Evolutionary conservation across 176 grass and related monocot species (phyloP), one percentile per base, ranked within the genome.

Genomic region (Carex kokanica): DNA sequence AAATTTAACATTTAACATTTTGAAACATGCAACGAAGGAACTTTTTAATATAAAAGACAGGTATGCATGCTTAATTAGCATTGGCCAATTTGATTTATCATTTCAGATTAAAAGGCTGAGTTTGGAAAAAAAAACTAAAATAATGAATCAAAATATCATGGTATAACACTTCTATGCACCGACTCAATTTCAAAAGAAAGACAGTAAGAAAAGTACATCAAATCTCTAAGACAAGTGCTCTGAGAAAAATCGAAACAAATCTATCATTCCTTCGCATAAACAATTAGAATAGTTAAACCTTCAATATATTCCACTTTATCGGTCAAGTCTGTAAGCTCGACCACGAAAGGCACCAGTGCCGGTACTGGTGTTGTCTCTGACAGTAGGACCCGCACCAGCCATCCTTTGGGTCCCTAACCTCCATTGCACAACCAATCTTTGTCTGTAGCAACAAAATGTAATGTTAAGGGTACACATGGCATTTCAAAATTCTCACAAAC

Each of bases 391-490:
- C 12, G 14, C 47, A 36, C 41, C 40, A 53, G 89, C 8, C 60
- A 90, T 92, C 27, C 83, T 73, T 88, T 93, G 97, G 41, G 43
- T 32, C 17, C 91, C 91, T 64, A 91, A 69, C 59, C 81, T 88
- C 85, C 88, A 92, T 66, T 75, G 87, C 86, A 87, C 78, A 89
- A 93, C 97, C 62, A 96, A 90, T 81, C 81, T 88, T 81, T 96
- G 93, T 91, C 97, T 99, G 83, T 93, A 85, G 84, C 38, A 27
- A 51, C 53, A 79, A 61, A 13, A 65, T 49, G n/a, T n/a, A n/a
- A n/a, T n/a, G 93, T 99, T 83, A 99, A 96, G 93, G 91, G 36
- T 77, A 25, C 45, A 20, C 24, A 40, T 21, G 25, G 49, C 47
- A 68, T 60, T 8, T 27, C 45, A 79, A 58, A 21, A 79, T 68